A percentile compares a stretch with the other conserved stretches of the same genome.
Evolutionary conservation across 345 rosid genomes (phyloP).

Genomic region (Gossypium australe): DNA sequence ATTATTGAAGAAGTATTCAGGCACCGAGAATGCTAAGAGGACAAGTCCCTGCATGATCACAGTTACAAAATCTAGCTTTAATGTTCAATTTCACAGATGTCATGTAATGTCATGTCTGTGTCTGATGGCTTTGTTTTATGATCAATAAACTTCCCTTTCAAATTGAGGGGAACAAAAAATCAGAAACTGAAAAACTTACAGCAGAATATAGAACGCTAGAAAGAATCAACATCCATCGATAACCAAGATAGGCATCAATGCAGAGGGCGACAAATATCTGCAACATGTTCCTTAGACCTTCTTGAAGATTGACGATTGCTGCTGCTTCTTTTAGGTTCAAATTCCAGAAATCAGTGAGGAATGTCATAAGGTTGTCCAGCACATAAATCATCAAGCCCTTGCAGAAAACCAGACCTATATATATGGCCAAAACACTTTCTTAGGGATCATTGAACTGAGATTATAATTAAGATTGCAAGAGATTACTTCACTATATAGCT

Average conservation of each 20-base stretch:
- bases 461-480: too few relatives aligned
- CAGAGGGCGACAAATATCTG: not conserved
- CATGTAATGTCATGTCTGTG: too few relatives aligned
- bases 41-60: not conserved
- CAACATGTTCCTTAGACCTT: not conserved
- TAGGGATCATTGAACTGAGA: too few relatives aligned
- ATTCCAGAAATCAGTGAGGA: not conserved
- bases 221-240: not conserved
- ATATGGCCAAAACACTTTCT: too few relatives aligned
- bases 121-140: too few relatives aligned
- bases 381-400: not conserved
- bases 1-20: not conserved
- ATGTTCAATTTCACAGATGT: too few relatives aligned
- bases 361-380: not conserved
- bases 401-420: slow-evolving; percentile 4
- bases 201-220: not conserved
- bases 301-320: not conserved
- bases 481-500: too few relatives aligned
- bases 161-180: too few relatives aligned
- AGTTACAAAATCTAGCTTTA: not conserved
- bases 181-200: not conserved
- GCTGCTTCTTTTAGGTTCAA: not conserved
- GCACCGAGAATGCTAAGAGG: not conserved
- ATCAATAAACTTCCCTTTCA: too few relatives aligned
- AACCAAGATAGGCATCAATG: not conserved